Evolutionary conservation across 192 early-diverging fungal species (phyloP), one percentile per base, ranked within the genome.

Genomic region (Coemansia sp.): DNA sequence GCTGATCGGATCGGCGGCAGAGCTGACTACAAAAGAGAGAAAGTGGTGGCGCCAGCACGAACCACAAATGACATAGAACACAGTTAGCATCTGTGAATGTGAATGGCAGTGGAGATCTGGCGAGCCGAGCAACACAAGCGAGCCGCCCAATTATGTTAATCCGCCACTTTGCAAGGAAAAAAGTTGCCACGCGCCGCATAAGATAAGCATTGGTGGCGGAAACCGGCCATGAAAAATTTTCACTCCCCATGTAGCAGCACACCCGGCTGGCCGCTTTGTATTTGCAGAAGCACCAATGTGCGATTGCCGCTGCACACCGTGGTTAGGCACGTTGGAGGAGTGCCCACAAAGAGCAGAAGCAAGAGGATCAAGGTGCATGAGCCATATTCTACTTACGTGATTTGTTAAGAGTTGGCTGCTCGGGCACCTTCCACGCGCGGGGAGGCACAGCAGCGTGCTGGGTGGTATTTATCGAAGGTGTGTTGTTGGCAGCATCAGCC

Each of bases 351-450:
- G 50, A 36, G 9, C 33, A 36, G 34, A 36, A 26, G 6, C 14
- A 3, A 18, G 8, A 21, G 34, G n/a, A 35, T 35, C 28, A 35
- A n/a, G n/a, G 31, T 16, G 14, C 6, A 33, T 56, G 3, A 16
- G 26, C 50, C 5, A 28, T 10, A 18, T 37, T 33, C 6, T 59
- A 75, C 76, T 78, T 83, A 78, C 72, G 33, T 42, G 77, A 70
- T 20, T 65, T 62, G 28, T 42, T 45, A 31, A 55, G 34, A 13
- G 73, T n/a, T 20, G 39, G 46, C 34, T 70, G 73, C 46, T 50
- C 66, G 9, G 84, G 74, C 7, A 84, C 84, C 60, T 83, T 85
- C 88, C 88, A 89, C 36, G 73, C 76, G 73, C 82, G 86, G 14
- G 68, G 48, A 11, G 74, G 69, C 23, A 40, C 65, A 9, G 56